Evolutionary conservation across 1,284 basidiomycete genomes (phyloP).

Genomic region (Marasmius fiardii): DNA sequence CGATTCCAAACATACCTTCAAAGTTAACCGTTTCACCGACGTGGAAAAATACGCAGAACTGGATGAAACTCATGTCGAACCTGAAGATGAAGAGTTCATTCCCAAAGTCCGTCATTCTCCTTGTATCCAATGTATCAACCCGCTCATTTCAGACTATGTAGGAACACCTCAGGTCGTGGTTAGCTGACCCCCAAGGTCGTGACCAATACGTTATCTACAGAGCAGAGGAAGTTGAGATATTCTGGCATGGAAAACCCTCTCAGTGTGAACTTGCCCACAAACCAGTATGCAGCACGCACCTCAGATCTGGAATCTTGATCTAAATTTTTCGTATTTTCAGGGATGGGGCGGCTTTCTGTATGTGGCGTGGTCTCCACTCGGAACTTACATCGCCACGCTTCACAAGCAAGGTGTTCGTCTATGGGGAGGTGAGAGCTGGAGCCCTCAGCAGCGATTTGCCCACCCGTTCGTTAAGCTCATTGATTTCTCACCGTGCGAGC

Average conservation of each 20-base stretch:
- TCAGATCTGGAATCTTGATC: constrained; percentile 10
- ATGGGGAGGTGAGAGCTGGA: constrained; percentile 93
- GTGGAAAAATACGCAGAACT: constrained; percentile 84
- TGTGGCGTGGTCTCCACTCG: constrained; percentile 95
- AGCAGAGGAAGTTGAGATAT: constrained; percentile 87
- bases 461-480: constrained; percentile 96
- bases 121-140: neutral
- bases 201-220: constrained; percentile 97
- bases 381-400: constrained; percentile 91
- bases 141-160: constrained; percentile 27
- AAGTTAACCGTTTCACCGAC: constrained; percentile 90
- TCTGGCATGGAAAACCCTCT: constrained; percentile 93
- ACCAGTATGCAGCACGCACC: constrained; percentile 48
- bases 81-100: constrained; percentile 76
- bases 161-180: constrained; percentile 96
- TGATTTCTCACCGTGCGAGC: constrained; percentile 97
- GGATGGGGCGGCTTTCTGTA: constrained; percentile 96
- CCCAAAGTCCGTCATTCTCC: constrained; percentile 57
- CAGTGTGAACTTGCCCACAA: constrained; percentile 83
- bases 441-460: constrained; percentile 85
- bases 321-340: constrained; percentile 32
- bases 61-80: constrained; percentile 84
- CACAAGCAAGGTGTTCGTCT: constrained; percentile 95
- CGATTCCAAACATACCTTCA: constrained; percentile 90
- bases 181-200: constrained; percentile 88